Evolutionary conservation across 2,329 filamentous ascomycete species (phyloP).

Genomic region (Aspergillus viridinutans): DNA sequence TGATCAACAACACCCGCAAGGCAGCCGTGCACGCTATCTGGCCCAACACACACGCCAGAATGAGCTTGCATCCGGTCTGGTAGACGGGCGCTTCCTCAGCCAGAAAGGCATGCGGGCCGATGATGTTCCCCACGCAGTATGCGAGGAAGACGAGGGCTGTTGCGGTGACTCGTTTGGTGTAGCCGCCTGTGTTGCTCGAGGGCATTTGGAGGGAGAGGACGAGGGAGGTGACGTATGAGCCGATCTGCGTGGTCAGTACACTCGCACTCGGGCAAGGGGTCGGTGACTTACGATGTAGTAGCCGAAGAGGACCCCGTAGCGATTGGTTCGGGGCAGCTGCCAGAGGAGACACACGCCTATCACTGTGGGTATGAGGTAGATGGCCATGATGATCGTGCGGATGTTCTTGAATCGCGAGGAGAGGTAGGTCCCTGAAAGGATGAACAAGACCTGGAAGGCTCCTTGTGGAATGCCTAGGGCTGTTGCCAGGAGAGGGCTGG

Average conservation of each 20-base stretch:
- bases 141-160: constrained; percentile 45
- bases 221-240: constrained; percentile 48
- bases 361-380: constrained; percentile 51
- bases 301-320: constrained; percentile 48
- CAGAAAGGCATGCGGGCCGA: constrained; percentile 46
- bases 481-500: constrained; percentile 46
- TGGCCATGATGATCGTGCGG: constrained; percentile 50
- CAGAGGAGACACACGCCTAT: constrained; percentile 49
- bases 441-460: constrained; percentile 49
- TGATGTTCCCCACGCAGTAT: constrained; percentile 44
- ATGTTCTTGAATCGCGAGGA: constrained; percentile 50
- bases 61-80: constrained; percentile 50
- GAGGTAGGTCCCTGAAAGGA: constrained; percentile 50
- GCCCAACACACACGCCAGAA: constrained; percentile 34
- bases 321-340: constrained; percentile 43
- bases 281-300: constrained; percentile 44
- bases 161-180: constrained; percentile 48
- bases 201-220: constrained; percentile 48
- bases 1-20: constrained; percentile 15
- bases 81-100: constrained; percentile 44
- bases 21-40: constrained; percentile 17
- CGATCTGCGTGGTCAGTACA: constrained; percentile 21
- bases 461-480: constrained; percentile 54
- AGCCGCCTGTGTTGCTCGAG: constrained; percentile 43
- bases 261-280: not conserved